These are phyloP conservation scores for Suillus brevipes DNA, from an alignment of 768 basidiomycete genomes.

Conservation along the genomic window DNA sequence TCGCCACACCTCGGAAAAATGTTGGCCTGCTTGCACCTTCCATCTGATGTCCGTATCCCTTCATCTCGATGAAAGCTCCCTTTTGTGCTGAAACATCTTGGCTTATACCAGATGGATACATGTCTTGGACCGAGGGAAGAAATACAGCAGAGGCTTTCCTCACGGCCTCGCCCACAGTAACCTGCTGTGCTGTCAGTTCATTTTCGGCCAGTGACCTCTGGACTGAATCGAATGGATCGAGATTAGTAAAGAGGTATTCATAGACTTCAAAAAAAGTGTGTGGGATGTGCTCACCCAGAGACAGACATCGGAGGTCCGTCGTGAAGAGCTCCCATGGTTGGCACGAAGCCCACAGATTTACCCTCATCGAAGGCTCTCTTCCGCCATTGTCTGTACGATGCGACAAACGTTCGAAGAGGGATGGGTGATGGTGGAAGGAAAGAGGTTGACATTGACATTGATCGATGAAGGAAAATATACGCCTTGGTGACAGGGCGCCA, in stretches of 20 bases:
- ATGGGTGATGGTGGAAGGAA: slow-evolving; percentile 35
- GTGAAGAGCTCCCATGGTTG: slow-evolving; percentile 98
- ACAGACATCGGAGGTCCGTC: slow-evolving; percentile 90
- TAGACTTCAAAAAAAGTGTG: not conserved
- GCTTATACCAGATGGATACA: slow-evolving; percentile 91
- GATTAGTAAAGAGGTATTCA: slow-evolving; percentile 7
- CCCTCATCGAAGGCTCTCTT: slow-evolving; percentile 52
- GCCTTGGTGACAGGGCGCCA: slow-evolving; percentile 12
- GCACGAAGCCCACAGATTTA: slow-evolving; percentile 86
- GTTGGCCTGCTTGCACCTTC: slow-evolving; percentile 85
- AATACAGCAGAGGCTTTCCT: slow-evolving; percentile 72
- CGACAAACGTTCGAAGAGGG: slow-evolving; percentile 58
- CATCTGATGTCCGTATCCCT: slow-evolving; percentile 90
- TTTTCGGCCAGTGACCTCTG: slow-evolving; percentile 72
- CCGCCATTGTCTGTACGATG: slow-evolving; percentile 74
- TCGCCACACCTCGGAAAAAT: slow-evolving; percentile 95
- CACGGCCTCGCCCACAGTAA: slow-evolving; percentile 28
- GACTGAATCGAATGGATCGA: slow-evolving; percentile 49
- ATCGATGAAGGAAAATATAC: not conserved
- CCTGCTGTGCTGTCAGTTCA: slow-evolving; percentile 61
- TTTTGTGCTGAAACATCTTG: slow-evolving; percentile 73
- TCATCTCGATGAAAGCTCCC: slow-evolving; percentile 91
- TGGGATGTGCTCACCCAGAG: slow-evolving; percentile 68
- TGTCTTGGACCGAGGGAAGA: slow-evolving; percentile 72
- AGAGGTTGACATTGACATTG: slow-evolving; percentile 23